Conservation (phyloP, 495 filamentous ascomycete genomes). For the Xylaria telfairii region DNA sequence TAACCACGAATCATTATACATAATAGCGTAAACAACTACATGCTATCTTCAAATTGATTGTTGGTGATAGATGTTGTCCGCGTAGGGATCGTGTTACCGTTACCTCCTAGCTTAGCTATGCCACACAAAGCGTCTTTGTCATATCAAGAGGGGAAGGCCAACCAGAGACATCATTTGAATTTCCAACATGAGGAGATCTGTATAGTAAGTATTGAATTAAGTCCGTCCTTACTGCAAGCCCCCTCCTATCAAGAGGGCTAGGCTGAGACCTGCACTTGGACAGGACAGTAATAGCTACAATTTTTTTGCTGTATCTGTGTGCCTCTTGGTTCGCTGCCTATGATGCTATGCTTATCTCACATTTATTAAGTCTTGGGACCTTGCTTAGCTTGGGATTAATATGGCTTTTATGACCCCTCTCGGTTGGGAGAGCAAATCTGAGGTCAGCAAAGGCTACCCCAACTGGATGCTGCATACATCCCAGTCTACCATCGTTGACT, state of each 20-base stretch:
- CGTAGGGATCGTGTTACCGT: neutral
- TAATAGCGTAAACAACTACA: neutral
- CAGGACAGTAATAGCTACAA: constrained; percentile 4
- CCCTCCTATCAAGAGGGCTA: neutral
- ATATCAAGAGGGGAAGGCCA: neutral
- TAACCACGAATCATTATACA: neutral
- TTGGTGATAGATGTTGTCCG: neutral
- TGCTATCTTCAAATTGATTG: neutral
- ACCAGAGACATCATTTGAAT: neutral
- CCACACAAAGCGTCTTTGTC: neutral
- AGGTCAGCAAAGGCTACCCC: neutral
- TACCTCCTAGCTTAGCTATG: neutral
- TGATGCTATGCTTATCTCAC: constrained; percentile 11
- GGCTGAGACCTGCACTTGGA: neutral
- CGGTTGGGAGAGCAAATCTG: neutral
- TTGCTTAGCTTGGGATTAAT: neutral
- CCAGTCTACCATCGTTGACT: neutral
- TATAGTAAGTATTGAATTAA: neutral
- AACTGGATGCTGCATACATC: neutral
- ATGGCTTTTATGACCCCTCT: neutral
- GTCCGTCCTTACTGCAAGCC: neutral
- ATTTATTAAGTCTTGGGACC: constrained; percentile 2
- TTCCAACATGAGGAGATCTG: neutral
- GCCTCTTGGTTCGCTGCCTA: neutral
- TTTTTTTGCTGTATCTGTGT: neutral